Conservation (phyloP, 1,139 yeast species). For the Kodamaea ohmeri region DNA sequence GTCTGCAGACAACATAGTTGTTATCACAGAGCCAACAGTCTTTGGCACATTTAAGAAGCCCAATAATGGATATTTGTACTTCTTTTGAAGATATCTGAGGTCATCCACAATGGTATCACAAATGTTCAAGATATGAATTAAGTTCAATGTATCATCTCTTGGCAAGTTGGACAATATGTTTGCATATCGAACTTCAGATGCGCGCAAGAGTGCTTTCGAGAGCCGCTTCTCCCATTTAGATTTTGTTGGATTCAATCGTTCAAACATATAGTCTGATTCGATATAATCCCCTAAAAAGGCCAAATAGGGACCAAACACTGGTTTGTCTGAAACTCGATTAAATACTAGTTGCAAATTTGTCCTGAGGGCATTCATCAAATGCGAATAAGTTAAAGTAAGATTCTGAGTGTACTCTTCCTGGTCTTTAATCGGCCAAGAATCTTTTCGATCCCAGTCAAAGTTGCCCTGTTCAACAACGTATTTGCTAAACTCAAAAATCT, state of each 20-base stretch:
- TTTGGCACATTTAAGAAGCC: slow-evolving; percentile 56
- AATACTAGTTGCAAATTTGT: slow-evolving; percentile 46
- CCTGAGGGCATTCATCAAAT: slow-evolving; percentile 47
- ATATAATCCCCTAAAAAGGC: slow-evolving; percentile 51
- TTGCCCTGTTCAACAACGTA: slow-evolving; percentile 33
- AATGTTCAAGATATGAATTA: slow-evolving; percentile 58
- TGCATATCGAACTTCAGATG: slow-evolving; percentile 61
- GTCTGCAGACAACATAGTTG: slow-evolving; percentile 64
- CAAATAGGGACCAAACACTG: slow-evolving; percentile 59
- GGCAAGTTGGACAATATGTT: slow-evolving; percentile 59
- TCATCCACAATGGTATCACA: slow-evolving; percentile 54
- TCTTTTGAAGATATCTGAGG: slow-evolving; percentile 53
- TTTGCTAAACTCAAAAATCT: slow-evolving; percentile 30
- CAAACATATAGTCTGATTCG: slow-evolving; percentile 47
- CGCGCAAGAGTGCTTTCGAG: slow-evolving; percentile 46
- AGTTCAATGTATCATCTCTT: slow-evolving; percentile 56
- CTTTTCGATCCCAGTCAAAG: slow-evolving; percentile 35
- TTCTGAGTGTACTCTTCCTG: slow-evolving; percentile 52
- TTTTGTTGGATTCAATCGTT: slow-evolving; percentile 36
- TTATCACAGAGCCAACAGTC: slow-evolving; percentile 54
- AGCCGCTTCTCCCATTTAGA: slow-evolving; percentile 54
- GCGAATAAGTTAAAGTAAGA: slow-evolving; percentile 47
- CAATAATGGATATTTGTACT: slow-evolving; percentile 60
- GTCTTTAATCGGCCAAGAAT: slow-evolving; percentile 49
- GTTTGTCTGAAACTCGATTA: slow-evolving; percentile 44